Evolutionary conservation across 2,329 filamentous ascomycete genomes (phyloP), one percentile per base, ranked within the genome.

Genomic region (Cordyceps pruinosa): DNA sequence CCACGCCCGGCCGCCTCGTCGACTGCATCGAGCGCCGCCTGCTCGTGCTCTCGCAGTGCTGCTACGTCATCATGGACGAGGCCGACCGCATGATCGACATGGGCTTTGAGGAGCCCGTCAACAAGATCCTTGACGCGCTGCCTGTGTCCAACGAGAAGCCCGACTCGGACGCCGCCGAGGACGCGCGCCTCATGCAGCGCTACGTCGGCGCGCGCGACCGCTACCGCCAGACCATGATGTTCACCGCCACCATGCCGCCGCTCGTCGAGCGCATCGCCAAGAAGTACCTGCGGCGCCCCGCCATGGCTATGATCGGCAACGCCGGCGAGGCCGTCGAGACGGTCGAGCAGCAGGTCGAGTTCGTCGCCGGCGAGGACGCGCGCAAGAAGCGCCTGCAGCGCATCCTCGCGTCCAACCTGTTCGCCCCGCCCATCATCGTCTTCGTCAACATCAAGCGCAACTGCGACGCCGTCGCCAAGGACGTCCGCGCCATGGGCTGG

Each of bases 381-480:
- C 86, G 91, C 68, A 97, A 99, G 85, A 95, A 95, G 75, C 88
- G 94, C 3, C 85, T 99, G n/a, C 82, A 86, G 64, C 90, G 97
- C 66, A 94, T 99, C 60, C 84, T 99, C 39, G 78, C 82, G 48
- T 91, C 88, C 1, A 80, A 86, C 63, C 87, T 91, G 63, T 97
- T 92, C 73, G 79, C 82, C 8, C 84, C 93, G 9, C 94, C 94
- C 17, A 96, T 99, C 71, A 99, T 99, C 66, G 92, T 99, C 62
- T 99, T 99, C 71, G 94, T 99, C 82, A 99, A 99, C 73, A 97
- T 97, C 84, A 97, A 97, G 76, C 89, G 92, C 65, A 97, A 97
- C 76, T 97, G 93, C 76, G 94, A 99, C 70, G 89, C 90, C 59
- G 88, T 99, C 48, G 93, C 93, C 3, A 84, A 90, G 60, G 93